Base-by-base conservation (phyloP, 1,284 basidiomycete genomes). In the Bondarzewia mesenterica region DNA sequence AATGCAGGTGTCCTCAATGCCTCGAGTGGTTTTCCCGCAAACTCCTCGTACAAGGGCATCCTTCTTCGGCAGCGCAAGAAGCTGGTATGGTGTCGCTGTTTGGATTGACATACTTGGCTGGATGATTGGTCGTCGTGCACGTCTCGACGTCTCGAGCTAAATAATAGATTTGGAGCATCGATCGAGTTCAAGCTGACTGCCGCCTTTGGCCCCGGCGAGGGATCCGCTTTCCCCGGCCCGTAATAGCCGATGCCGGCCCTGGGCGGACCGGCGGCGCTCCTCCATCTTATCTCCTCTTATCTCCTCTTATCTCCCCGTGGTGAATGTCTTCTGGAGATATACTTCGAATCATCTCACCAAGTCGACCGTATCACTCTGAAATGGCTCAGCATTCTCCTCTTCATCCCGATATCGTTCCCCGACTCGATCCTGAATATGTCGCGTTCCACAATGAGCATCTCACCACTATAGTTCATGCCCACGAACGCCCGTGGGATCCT, bases 1-100 rank as follows among this genome's bases (percentile, higher is more conserved):
- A 88, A 66, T 1, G 87, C 85, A 21, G 91, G 90, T 0, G 90
- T 93, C 48, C 87, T 75, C 22, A 93, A 66, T 1, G 66, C 64
- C 44, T 74, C 63, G 48, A 92, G 62, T 12, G 70, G 59, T 59
- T 75, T 78, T 35, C 84, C 83, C 23, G 72, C 66, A 63, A 83
- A 92, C 52, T 78, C 73, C 38, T 74, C 60, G n/a, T 20, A 73
- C 62, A 16, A 92, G 69, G 10, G 66, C 70, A 39, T 72, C 64
- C 61, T 87, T 87, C 55, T 72, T 65, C 3, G 77, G 74, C 16
- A 63, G 63, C 20, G 54, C 57, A 14, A 68, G 58, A 43, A 78
- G 58, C 25, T 70, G 58, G 58, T 71, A 66, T 8, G 77, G 75
- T 0, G 81, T 84, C 38, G 58, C 61, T 5, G 77, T 77, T 56